Base-by-base conservation (phyloP, 306 rosid genomes). In the Castanospermum australe region DNA sequence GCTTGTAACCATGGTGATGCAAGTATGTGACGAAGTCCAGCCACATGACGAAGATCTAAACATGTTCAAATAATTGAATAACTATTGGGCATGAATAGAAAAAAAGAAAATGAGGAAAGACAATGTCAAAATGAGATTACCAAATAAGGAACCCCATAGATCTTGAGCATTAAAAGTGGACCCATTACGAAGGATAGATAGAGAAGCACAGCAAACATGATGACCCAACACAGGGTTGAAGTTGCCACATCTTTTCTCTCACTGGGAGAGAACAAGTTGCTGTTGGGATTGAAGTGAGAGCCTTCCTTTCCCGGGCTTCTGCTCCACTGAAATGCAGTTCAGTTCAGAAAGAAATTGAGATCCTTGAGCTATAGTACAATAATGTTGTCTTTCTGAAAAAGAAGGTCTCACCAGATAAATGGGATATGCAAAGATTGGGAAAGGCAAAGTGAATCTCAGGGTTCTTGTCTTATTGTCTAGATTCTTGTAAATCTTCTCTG, bases 301-400 rank as follows among this genome's bases (percentile, higher is more conserved):
- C 99, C 99, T 60, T 90, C 75, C 21, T 95, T 95, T 39, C 99
- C 99, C 17, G 99, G 99, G 80, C 96, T 90, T 93, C 99, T 88
- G 8, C 17, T 62, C 99, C 96, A 91, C 99, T 95, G 89, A 79
- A 86, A 75, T 56, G 6, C 39, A 32, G 25, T 56, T 75, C 67
- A 87, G 4, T 72, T 51, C 44, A 66, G 1, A 79, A 81, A 22
- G 13, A 48, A 10, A 41, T 57, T 71, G 21, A 61, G 22, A 24
- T 61, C 8, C 51, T 18, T 24, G 5, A 55, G 47, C 54, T 4
- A 20, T 69, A 39, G 48, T 21, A 51, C 15, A 74, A 52, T 74
- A 18, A 61, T 5, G 41, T 0, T 30, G 13, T 22, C 2, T 30
- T 52, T 52, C 56, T 79, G 14, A 15, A n/a, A 36, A 67, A 47